Evolutionary conservation across 2,329 filamentous ascomycete species (phyloP), one percentile per base, ranked within the genome.

Genomic region (Aspergillus pseudoglaucus): DNA sequence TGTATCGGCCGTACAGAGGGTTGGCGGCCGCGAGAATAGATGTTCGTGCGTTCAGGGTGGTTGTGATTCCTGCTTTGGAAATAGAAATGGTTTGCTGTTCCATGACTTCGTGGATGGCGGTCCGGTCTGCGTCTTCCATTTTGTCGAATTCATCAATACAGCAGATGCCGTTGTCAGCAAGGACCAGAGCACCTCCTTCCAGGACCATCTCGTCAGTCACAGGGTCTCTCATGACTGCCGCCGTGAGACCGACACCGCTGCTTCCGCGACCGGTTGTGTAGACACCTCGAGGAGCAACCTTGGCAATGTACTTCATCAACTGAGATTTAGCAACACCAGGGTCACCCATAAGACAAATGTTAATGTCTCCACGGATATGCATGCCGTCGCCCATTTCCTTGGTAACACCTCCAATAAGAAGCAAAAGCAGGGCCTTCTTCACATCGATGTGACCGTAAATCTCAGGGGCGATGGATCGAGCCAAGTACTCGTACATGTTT

Each of bases 291-390:
- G 93, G 93, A 1, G 93, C 91, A 25, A 98, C 93, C 74, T 98
- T 97, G 56, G 90, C 89, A 65, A 98, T 97, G 69, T 98, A 98
- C 73, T 96, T 97, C 57, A 98, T 80, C 57, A 98, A 75, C 75
- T 98, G 93, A 33, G 93, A 98, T 75, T 98, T 98, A 74, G 93
- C 93, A 65, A 98, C 93, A 88, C 93, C 93, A 66, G 93, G 93
- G 64, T 98, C 93, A 78, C 93, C 93, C 93, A 98, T 98, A 63
- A 98, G 75, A 68, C 93, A 97, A 53, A 98, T 85, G 72, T 98
- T 98, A 76, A 98, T 95, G 64, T 98, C 93, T 61, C 93, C 93
- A 78, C 93, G 89, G 66, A 98, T 98, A 62, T 90, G 87, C 93
- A 98, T 97, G 51, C 93, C 93, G 63, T 98, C 93, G 45, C 90